Percentiles rank a stretch among this genome's conserved stretches.
Evolutionary conservation across 495 filamentous ascomycete genomes (phyloP).

Genomic region (Aspergillus homomorphus): DNA sequence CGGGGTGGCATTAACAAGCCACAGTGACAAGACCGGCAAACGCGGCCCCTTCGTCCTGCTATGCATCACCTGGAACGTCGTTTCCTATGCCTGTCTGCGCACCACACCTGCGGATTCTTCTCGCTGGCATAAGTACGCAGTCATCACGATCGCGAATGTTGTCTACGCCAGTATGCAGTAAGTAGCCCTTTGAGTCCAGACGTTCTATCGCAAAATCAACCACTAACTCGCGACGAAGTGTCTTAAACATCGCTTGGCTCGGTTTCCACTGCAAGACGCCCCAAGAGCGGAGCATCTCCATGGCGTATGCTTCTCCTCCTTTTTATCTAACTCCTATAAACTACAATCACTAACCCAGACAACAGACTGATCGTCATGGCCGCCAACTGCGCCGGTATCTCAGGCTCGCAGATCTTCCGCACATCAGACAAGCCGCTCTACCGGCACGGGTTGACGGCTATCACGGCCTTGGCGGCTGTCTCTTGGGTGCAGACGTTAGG

Average conservation of each 20-base stretch:
- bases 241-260: constrained; percentile 48
- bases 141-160: constrained; percentile 46
- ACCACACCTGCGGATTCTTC: constrained; percentile 19
- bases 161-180: constrained; percentile 53
- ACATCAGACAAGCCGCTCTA: constrained; percentile 51
- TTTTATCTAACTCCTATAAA: constrained; percentile 3
- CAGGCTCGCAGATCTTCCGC: constrained; percentile 54
- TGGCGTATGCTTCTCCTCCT: constrained; percentile 42
- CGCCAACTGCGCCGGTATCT: constrained; percentile 51
- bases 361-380: constrained; percentile 51
- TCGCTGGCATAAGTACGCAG: constrained; percentile 42
- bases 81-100: constrained; percentile 36
- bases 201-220: too few species aligned
- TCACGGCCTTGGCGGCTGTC: constrained; percentile 30
- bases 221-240: constrained; percentile 17
- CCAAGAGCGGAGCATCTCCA: constrained; percentile 49
- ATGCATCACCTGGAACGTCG: constrained; percentile 43
- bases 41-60: constrained; percentile 42
- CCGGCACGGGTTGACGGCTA: constrained; percentile 38
- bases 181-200: constrained; percentile 22
- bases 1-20: constrained; percentile 10
- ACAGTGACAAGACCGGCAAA: constrained; percentile 43
- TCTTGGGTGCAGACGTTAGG: constrained; percentile 27
- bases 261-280: constrained; percentile 44
- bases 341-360: constrained; percentile 13